Evolutionary conservation across 208 protist genomes (phyloP), one percentile per base, ranked within the genome.

Genomic region (Acanthamoeba divionensis): DNA sequence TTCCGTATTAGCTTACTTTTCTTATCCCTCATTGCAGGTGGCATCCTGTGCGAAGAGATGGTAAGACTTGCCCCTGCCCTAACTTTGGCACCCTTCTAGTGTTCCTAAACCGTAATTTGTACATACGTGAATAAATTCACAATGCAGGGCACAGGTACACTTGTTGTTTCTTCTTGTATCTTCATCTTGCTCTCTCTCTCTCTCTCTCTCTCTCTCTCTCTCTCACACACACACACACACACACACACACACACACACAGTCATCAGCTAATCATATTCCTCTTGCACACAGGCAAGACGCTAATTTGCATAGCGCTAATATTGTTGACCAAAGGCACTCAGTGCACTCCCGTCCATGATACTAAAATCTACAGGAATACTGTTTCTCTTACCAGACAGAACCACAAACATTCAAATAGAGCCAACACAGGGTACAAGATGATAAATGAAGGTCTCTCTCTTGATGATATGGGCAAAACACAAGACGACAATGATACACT

Each of bases 1-100:
- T n/a, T n/a, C n/a, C n/a, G n/a, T n/a, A n/a, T n/a, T n/a, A n/a
- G n/a, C n/a, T n/a, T n/a, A n/a, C n/a, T n/a, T n/a, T n/a, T n/a
- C n/a, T n/a, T n/a, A n/a, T n/a, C n/a, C n/a, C n/a, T n/a, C n/a
- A 24, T 48, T 38, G 44, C 12, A 89, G 85, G 85, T 45, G 91
- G 91, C 33, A 93, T 93, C 21, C 47, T 93, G 41, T 93, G 91
- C 12, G 86, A 93, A 33, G 62, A 77, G n/a, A 91, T 93, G 86
- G 80, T 69, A 29, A 29, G 9, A n/a, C 15, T 80, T 9, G 15
- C 31, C n/a, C n/a, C n/a, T n/a, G n/a, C n/a, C n/a, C n/a, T n/a
- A n/a, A n/a, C n/a, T n/a, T n/a, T n/a, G n/a, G n/a, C n/a, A n/a
- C n/a, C n/a, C n/a, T n/a, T n/a, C n/a, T n/a, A n/a, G n/a, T n/a